Evolutionary conservation across 192 early-diverging fungal genomes (phyloP), one percentile per base, ranked within the genome.

Genomic region (Linnemannia schmuckeri): DNA sequence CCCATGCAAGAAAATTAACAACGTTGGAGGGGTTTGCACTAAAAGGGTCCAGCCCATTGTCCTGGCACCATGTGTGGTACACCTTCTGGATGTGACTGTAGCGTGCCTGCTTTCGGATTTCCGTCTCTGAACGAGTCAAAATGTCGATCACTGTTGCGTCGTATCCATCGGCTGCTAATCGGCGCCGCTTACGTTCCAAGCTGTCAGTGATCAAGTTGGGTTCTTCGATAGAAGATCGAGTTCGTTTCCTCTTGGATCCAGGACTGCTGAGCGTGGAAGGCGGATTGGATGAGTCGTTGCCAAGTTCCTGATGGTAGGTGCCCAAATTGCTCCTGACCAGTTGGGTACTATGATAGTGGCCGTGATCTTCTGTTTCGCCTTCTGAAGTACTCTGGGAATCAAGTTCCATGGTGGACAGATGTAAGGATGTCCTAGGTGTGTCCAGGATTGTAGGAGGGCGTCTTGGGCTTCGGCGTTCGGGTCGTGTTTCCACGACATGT

Each of bases 401-500:
- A 87, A 33, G 49, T 81, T 87, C 85, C 79, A 84, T 30, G 77
- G 82, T 17, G 82, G 77, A 38, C 73, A 84, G n/a, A 84, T 75
- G 63, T 84, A 84, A 4, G 70, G 82, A 37, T 49, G 55, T 6
- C 82, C 77, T 33, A 68, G 57, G 22, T 41, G 20, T 70, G 20
- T 71, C 79, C 85, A 87, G 4, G 75, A 5, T 63, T 74, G 75
- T 20, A 47, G 75, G 38, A 87, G 71, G 41, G 85, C 85, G 40
- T 87, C 70, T 52, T 73, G 70, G 27, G 75, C 70, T 27, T 52
- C 66, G 22, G 72, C 85, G 33, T 75, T 18, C n/a, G 69, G 79
- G 27, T 57, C 55, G 55, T 33, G 61, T 78, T 78, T 70, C 85
- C 85, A 87, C 24, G 79, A 72, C 75, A 81, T 76, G 75, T 57